phyloP scores from a whole-genome alignment of 441 rosid genomes.

The Pelargonium australe region DNA sequence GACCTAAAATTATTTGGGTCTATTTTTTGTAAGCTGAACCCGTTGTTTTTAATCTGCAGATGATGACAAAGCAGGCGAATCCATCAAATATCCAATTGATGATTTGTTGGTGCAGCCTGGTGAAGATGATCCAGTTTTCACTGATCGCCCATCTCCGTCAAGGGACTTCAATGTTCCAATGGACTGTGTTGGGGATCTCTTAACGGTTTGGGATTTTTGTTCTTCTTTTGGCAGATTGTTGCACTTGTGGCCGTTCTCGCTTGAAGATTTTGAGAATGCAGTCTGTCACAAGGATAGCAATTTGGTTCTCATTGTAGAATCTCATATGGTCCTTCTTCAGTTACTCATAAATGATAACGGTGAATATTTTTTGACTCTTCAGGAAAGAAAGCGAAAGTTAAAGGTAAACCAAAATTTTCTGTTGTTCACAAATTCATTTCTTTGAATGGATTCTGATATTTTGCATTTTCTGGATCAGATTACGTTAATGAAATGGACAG shows the following conservation, averaged over 20 bases:
- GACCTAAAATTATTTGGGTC: not conserved
- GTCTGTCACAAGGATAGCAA: constrained; percentile 75
- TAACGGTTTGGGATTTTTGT: constrained; percentile 97
- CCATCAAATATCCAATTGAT: constrained; percentile 81
- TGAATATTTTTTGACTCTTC: constrained; percentile 35
- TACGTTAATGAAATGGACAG: constrained; percentile 76
- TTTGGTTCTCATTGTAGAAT: constrained; percentile 67
- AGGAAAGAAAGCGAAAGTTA: constrained; percentile 52
- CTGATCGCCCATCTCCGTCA: constrained; percentile 69
- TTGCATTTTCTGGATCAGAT: constrained; percentile 45
- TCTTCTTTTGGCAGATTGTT: constrained; percentile 68
- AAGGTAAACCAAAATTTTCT: constrained; percentile 37
- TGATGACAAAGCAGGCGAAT: constrained; percentile 31
- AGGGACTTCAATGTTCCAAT: constrained; percentile 70
- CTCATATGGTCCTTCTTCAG: constrained; percentile 74
- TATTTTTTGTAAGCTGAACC: not conserved
- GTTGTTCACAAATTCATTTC: constrained; percentile 10
- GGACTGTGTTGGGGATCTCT: constrained; percentile 77
- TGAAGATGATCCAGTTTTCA: constrained; percentile 61
- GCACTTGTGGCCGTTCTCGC: constrained; percentile 67
- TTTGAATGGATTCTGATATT: constrained; percentile 19
- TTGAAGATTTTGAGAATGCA: constrained; percentile 91
- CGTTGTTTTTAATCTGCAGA: constrained; percentile 33
- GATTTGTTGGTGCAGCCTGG: constrained; percentile 72
- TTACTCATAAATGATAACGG: constrained; percentile 51